Percentiles rank a stretch among this genome's conserved stretches.
Evolutionary conservation across 768 basidiomycete genomes (phyloP).

Genomic region (Chalciporus pseudorubinellus): DNA sequence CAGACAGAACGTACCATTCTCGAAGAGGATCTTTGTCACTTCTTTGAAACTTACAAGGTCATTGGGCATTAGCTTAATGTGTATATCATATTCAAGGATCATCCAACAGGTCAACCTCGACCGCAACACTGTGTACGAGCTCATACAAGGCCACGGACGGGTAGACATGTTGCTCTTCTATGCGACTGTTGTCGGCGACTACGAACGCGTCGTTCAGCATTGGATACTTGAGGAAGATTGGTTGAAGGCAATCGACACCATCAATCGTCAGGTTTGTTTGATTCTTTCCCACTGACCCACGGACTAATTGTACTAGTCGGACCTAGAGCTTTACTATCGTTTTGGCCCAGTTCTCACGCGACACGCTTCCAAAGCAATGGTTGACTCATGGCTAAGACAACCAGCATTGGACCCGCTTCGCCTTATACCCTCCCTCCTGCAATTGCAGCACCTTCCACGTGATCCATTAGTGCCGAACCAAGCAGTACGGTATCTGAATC

Average conservation of each 20-base stretch:
- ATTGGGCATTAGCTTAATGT: constrained; percentile 6
- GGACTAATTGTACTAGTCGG: constrained; percentile 46
- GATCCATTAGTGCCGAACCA: constrained; percentile 79
- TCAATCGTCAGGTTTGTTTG: constrained; percentile 74
- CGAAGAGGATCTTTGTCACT: constrained; percentile 91
- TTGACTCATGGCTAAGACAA: constrained; percentile 91
- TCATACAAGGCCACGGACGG: constrained; percentile 90
- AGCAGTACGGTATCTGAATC: constrained; percentile 84
- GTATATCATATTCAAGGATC: neutral
- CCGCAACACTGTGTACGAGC: constrained; percentile 81
- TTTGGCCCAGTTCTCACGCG: constrained; percentile 87
- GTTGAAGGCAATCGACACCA: constrained; percentile 84
- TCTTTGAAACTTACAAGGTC: constrained; percentile 93
- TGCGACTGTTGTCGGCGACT: constrained; percentile 79
- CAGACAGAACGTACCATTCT: constrained; percentile 75
- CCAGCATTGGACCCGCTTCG: constrained; percentile 75
- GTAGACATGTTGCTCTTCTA: constrained; percentile 91
- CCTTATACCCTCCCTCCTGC: constrained; percentile 86
- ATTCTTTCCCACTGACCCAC: neutral
- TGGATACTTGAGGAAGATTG: constrained; percentile 93
- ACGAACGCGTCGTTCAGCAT: constrained; percentile 82
- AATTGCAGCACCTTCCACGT: constrained; percentile 68
- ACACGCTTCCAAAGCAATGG: constrained; percentile 82
- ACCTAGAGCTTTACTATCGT: constrained; percentile 88
- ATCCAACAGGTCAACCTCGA: constrained; percentile 75